Base-by-base conservation (phyloP, 1,284 basidiomycete genomes). In the Grifola frondosa region DNA sequence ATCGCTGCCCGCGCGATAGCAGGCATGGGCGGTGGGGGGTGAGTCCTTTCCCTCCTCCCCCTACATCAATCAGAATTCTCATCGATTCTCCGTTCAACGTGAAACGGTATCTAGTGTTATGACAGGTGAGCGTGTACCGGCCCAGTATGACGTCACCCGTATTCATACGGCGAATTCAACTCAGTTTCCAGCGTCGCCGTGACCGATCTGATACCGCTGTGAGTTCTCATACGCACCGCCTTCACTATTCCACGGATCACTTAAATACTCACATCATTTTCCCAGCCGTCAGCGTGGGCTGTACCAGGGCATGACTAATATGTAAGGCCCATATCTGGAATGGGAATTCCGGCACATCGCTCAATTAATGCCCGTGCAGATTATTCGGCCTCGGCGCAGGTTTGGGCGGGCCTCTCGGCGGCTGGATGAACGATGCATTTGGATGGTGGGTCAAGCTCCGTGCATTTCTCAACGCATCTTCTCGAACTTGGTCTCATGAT, bases 1-100 rank as follows among this genome's bases (percentile, higher is more conserved):
- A 91, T 95, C 49, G 74, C 75, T 43, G 87, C 88, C 36, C 80
- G 92, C 15, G 84, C 88, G 9, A 64, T 94, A 31, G 91, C 92
- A 28, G 91, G 91, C 35, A 91, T 94, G 80, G 91, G 92, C 43
- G 91, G 92, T 47, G 90, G 91, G 63, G 91, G 90, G 78, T 88
- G 58, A 70, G 78, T 63, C 47, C 54, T 22, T 64, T 40, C 25
- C 40, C 33, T 36, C 31, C 48, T 46, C 43, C 36, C n/a, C 49
- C 38, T 15, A 17, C 34, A 17, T 25, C 17, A 37, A 51, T 51
- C 51, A 54, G 53, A 48, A 40, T 44, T 46, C 50, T 48, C 41
- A 54, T 45, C 33, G 10, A 41, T 29, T 13, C 24, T 35, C 21
- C 16, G 21, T 21, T 38, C 37, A 15, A 16, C 28, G 10, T 36